phyloP scores from a whole-genome alignment of 495 filamentous ascomycete species.

The Xylaria cubensis region DNA sequence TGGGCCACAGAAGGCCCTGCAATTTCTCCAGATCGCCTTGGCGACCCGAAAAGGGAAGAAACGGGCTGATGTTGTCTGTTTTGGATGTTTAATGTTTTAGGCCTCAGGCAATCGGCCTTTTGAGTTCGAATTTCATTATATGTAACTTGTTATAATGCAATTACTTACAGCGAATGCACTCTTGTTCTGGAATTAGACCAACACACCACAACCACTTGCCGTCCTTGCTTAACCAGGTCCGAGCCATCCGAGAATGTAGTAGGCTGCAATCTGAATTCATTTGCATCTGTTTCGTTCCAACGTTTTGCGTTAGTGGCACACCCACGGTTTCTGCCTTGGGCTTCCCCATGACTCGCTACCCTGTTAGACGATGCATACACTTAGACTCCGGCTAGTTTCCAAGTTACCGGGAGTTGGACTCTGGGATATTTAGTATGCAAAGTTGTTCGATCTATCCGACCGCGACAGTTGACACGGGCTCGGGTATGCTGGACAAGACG shows the following conservation, averaged over 20 bases:
- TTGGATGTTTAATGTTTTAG: constrained; percentile 3
- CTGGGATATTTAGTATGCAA: background rate
- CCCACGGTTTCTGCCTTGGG: background rate
- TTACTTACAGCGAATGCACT: too few species aligned
- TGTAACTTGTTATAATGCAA: background rate
- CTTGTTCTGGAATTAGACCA: background rate
- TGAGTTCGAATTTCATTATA: background rate
- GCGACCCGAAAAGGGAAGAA: constrained; percentile 15
- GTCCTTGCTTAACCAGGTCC: background rate
- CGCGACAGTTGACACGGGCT: background rate
- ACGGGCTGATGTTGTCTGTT: constrained; percentile 11
- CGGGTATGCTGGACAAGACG: background rate
- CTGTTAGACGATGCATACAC: background rate
- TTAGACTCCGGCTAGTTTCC: background rate
- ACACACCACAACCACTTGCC: background rate
- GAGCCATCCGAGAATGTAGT: background rate
- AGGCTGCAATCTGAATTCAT: constrained; percentile 3
- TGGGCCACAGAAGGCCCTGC: constrained; percentile 18
- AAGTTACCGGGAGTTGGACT: background rate
- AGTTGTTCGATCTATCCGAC: background rate
- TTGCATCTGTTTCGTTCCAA: background rate
- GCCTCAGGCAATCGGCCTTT: background rate
- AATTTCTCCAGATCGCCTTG: constrained; percentile 17
- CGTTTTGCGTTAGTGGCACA: constrained; percentile 6
- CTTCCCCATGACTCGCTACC: background rate